Percentiles rank a stretch among this genome's conserved stretches.
phyloP scores from a whole-genome alignment of 768 basidiomycete genomes.

The Fomitopsis pulvina region DNA sequence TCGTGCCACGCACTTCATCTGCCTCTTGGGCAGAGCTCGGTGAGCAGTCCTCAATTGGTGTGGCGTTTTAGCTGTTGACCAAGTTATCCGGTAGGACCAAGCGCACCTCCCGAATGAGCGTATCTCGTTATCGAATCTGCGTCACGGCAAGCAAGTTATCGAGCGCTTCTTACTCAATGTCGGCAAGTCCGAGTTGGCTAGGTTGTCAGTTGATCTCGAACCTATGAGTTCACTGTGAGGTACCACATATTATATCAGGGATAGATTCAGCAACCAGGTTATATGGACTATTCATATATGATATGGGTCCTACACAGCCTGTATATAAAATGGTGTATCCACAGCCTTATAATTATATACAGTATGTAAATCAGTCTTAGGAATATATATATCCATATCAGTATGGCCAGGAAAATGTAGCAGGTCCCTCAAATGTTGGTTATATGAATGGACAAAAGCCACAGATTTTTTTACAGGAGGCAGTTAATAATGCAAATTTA shows the following conservation, averaged over 20 bases:
- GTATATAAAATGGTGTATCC: background rate
- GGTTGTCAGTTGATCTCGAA: too few species aligned
- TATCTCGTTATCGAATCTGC: constrained; percentile 78
- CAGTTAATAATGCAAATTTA: background rate
- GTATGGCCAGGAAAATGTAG: background rate
- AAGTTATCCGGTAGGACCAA: constrained; percentile 52
- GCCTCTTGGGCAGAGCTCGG: constrained; percentile 89
- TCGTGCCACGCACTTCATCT: constrained; percentile 85
- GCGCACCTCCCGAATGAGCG: constrained; percentile 93
- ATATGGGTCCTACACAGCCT: too few species aligned
- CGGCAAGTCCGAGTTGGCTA: constrained; percentile 21
- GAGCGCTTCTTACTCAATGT: constrained; percentile 65
- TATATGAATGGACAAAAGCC: background rate
- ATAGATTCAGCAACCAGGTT: too few species aligned
- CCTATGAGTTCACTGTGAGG: background rate
- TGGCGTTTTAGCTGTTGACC: background rate
- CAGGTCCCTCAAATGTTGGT: background rate
- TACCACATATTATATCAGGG: too few species aligned
- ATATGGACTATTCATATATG: too few species aligned
- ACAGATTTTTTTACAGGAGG: too few species aligned
- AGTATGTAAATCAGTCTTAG: background rate
- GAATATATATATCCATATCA: background rate
- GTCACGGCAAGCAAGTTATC: constrained; percentile 68
- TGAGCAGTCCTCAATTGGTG: constrained; percentile 23
- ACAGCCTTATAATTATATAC: background rate